Evolutionary conservation across 2,329 filamentous ascomycete genomes (phyloP).

Genomic region (Shiraia bambusicola): DNA sequence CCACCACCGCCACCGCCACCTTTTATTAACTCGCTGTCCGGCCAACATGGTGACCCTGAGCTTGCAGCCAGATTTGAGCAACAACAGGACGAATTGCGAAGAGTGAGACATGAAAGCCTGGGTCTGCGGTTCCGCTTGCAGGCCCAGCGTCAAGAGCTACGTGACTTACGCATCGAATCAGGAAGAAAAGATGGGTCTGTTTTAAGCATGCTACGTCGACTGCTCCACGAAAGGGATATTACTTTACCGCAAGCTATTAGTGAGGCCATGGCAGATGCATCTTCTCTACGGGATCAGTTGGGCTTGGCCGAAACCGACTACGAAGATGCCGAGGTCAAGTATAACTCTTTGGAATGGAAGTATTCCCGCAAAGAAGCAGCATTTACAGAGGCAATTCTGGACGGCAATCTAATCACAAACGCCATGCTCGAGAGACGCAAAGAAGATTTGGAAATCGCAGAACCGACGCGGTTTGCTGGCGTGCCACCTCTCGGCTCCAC

Average conservation of each 20-base stretch:
- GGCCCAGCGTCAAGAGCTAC: constrained; percentile 3
- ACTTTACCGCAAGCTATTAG: constrained; percentile 1
- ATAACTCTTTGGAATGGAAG: constrained; percentile 7
- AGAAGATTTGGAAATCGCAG: no score
- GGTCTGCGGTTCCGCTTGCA: constrained; percentile 6
- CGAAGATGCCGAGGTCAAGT: constrained; percentile 6
- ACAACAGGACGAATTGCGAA: constrained; percentile 8
- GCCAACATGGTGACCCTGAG: neutral
- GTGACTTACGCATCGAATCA: neutral
- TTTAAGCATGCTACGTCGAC: constrained; percentile 1
- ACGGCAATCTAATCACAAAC: no score
- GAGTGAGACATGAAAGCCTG: constrained; percentile 4
- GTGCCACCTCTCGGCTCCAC: no score
- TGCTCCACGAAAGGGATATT: neutral
- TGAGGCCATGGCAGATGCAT: neutral
- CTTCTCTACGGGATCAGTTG: constrained; percentile 3
- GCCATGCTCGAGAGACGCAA: no score
- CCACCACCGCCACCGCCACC: neutral
- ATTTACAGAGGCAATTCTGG: neutral
- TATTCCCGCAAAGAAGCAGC: constrained; percentile 9
- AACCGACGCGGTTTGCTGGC: no score
- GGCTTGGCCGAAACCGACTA: constrained; percentile 4
- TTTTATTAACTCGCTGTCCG: neutral
- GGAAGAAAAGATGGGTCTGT: neutral
- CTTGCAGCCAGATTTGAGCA: constrained; percentile 1